Base-by-base conservation (phyloP, 75 land plant genomes). In the Cupressus sempervirens region DNA sequence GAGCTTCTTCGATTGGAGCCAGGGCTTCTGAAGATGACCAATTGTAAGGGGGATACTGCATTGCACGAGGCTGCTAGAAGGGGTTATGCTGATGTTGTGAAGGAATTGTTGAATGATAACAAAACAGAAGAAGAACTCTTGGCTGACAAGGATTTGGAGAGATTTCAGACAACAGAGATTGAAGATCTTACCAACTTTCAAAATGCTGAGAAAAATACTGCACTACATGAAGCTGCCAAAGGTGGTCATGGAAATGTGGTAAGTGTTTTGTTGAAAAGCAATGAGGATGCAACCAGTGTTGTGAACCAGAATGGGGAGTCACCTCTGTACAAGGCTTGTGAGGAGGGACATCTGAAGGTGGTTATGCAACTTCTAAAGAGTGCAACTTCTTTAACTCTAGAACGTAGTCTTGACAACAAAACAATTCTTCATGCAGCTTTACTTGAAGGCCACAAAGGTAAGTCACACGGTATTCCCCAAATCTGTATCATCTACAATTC, bases 31-130 rank as follows among this genome's bases (percentile, higher is more conserved):
- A 72, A 72, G 74, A 8, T 10, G 74, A 15, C 32, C 15, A 72
- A 72, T 12, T 12, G 35, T 32, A 72, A 72, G 74, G 74, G 74
- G 15, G 35, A 72, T 36, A 72, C 74, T 0, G 74, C 74, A 72
- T 32, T 72, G 35, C 74, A 72, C 32, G 74, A 72, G 74, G 74
- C 74, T 72, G 74, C 74, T 30, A 72, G 74, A 32, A 72, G 74
- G 74, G 74, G 74, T 72, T 72, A 72, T 32, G 74, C 35, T 30
- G 12, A 72, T 72, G 74, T 72, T 30, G 74, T 72, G 15, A 32
- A 72, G 32, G 74, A 35, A 12, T 72, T 72, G 15, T 72, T 72
- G 13, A 32, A 13, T 32, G 34, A 72, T 72, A 1, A 23, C 0
- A 32, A 36, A 10, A 3, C 32, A 72, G 74, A 20, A 70, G 74